phyloP scores from a whole-genome alignment of 2,329 filamentous ascomycete species.

The Aureobasidium melanogenum region DNA sequence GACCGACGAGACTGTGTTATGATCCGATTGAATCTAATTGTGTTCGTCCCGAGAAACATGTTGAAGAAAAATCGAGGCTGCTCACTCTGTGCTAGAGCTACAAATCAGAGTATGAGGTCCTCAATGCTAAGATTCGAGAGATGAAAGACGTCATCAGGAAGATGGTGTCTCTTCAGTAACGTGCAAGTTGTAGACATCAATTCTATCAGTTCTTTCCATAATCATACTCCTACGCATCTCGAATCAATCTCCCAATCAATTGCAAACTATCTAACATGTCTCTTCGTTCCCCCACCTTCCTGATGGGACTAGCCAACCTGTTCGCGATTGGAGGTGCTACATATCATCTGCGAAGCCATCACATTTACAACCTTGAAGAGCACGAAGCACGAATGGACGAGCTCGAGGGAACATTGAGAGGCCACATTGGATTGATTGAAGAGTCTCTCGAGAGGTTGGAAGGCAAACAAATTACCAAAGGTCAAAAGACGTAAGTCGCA shows the following conservation, averaged over 20 bases:
- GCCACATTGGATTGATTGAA: conserved; percentile 41
- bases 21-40: neutral
- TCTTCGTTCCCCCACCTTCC: conserved; percentile 13
- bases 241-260: neutral
- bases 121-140: too few species aligned
- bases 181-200: neutral
- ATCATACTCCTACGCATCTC: too few species aligned
- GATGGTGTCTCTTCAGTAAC: neutral
- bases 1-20: too few species aligned
- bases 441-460: conserved; percentile 38
- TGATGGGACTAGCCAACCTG: conserved; percentile 15
- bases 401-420: conserved; percentile 38
- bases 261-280: neutral
- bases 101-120: neutral
- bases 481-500: conserved; percentile 29
- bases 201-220: neutral
- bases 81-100: neutral
- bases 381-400: conserved; percentile 41
- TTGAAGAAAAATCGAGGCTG: neutral
- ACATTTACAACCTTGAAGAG: conserved; percentile 37
- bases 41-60: neutral
- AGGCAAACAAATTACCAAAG: conserved; percentile 26
- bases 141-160: neutral
- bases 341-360: conserved; percentile 20
- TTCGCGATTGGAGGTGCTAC: conserved; percentile 16